phyloP scores from a whole-genome alignment of 2,329 filamentous ascomycete species.

The Diaporthe citrichinensis region DNA sequence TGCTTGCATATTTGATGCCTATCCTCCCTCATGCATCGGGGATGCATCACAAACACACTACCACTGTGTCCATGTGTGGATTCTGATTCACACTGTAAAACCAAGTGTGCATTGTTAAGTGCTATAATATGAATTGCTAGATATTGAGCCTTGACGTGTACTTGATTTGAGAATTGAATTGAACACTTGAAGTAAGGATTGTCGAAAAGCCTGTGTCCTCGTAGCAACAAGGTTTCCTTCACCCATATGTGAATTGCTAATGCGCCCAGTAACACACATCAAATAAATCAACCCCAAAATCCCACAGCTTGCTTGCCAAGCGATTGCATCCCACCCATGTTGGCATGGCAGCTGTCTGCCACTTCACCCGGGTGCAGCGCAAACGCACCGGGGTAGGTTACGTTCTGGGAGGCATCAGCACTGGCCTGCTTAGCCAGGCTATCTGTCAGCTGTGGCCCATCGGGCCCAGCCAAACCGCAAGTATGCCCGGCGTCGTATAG shows the following conservation, averaged over 20 bases:
- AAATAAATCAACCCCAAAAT: background rate
- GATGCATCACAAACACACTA: background rate
- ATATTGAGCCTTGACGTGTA: background rate
- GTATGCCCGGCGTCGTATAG: conserved; percentile 45
- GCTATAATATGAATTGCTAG: background rate
- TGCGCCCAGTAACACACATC: background rate
- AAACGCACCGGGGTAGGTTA: background rate
- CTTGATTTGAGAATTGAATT: background rate
- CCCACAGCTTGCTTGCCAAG: conserved; percentile 4
- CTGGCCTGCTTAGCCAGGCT: background rate
- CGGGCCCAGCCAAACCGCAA: conserved; percentile 46
- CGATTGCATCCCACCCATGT: background rate
- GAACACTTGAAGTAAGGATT: background rate
- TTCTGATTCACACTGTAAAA: background rate
- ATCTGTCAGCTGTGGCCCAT: conserved; percentile 14
- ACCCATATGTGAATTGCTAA: background rate
- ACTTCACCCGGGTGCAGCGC: background rate
- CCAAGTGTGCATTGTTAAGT: background rate
- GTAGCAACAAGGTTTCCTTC: background rate
- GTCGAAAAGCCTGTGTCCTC: background rate
- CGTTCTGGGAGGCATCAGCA: background rate
- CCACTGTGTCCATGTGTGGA: background rate
- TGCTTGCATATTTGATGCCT: background rate
- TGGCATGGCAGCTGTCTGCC: conserved; percentile 11
- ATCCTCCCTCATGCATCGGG: background rate